Base-by-base conservation (phyloP, 2,329 filamentous ascomycete genomes). In the Colletotrichum scovillei region DNA sequence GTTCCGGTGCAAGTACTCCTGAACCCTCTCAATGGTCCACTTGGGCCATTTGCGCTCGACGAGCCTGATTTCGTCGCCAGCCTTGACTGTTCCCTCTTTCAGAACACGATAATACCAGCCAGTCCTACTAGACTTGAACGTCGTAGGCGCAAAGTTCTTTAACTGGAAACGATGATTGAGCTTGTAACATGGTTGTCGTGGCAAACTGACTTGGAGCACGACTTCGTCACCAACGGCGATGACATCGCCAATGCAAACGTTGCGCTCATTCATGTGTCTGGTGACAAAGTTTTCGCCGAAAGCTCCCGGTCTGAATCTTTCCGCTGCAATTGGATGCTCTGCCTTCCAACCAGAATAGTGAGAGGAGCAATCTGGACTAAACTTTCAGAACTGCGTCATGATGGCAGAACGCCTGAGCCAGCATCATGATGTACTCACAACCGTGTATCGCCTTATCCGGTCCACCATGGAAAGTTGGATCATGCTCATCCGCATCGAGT, bases 51-150 rank as follows among this genome's bases (percentile, higher is more conserved):
- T 84, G 14, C 91, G 84, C 78, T 89, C 86, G 0, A 91, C 81
- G 0, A 93, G 82, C 5, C 79, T 80, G 74, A 93, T 88, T 76
- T 85, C 82, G 76, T 92, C 90, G 8, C 91, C 91, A 0, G 85
- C 85, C 22, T 83, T 79, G 55, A 93, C 86, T 0, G 78, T 81
- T 0, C 92, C 91, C 38, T 88, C 85, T 3, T 83, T 82, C 19
- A 92, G 78, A 1, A 93, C 88, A 2, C 91, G 87, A 75, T 92
- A 92, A 78, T 92, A 89, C 91, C 91, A 93, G 0, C 91, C 91
- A 0, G 90, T 92, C 1, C 91, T 86, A 70, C 88, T 88, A 2
- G 83, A 83, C 74, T 86, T 84, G 80, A 89, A 91, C 0, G 89
- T 88, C 24, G 85, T 83, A 0, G 87, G 87, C 4, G 91, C 89